A percentile compares a stretch with the other conserved stretches of the same genome.
These are phyloP conservation scores for Microcyclospora tardicrescens DNA, from an alignment of 2,329 filamentous ascomycete genomes.

Conservation along the genomic window DNA sequence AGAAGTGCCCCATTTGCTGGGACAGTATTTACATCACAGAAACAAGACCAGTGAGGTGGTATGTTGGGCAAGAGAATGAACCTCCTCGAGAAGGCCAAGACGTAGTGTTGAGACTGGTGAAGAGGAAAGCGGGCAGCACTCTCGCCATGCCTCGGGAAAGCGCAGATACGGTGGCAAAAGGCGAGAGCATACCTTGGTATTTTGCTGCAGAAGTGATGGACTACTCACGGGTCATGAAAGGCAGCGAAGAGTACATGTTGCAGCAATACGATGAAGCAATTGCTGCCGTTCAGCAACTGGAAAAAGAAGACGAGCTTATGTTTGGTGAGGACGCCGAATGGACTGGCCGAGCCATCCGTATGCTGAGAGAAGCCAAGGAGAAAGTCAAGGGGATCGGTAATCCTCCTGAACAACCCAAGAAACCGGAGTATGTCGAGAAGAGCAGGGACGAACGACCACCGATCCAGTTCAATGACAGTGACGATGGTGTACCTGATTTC, in stretches of 20 bases:
- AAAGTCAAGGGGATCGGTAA: constrained; percentile 57
- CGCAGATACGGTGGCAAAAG: constrained; percentile 53
- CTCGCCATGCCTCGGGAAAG: constrained; percentile 78
- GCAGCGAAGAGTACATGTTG: constrained; percentile 75
- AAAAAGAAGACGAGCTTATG: constrained; percentile 77
- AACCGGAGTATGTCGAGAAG: constrained; percentile 33
- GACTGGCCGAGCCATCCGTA: constrained; percentile 69
- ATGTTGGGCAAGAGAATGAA: constrained; percentile 72
- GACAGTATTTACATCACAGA: constrained; percentile 89
- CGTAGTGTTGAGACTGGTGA: constrained; percentile 76
- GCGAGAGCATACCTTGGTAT: constrained; percentile 83
- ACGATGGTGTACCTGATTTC: constrained; percentile 38
- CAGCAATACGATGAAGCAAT: constrained; percentile 72
- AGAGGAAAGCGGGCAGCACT: constrained; percentile 66
- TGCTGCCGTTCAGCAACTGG: constrained; percentile 58
- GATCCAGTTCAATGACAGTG: constrained; percentile 34
- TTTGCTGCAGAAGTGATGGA: constrained; percentile 88
- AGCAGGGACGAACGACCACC: constrained; percentile 23
- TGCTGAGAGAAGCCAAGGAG: constrained; percentile 63
- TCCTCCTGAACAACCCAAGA: constrained; percentile 41
- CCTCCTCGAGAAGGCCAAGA: constrained; percentile 74
- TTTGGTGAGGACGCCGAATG: constrained; percentile 91
- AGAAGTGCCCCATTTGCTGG: constrained; percentile 93
- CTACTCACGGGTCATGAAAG: constrained; percentile 92
- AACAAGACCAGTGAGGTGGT: constrained; percentile 79